phyloP scores from a whole-genome alignment of 1,284 basidiomycete species.

The Phlebopus sp. region DNA sequence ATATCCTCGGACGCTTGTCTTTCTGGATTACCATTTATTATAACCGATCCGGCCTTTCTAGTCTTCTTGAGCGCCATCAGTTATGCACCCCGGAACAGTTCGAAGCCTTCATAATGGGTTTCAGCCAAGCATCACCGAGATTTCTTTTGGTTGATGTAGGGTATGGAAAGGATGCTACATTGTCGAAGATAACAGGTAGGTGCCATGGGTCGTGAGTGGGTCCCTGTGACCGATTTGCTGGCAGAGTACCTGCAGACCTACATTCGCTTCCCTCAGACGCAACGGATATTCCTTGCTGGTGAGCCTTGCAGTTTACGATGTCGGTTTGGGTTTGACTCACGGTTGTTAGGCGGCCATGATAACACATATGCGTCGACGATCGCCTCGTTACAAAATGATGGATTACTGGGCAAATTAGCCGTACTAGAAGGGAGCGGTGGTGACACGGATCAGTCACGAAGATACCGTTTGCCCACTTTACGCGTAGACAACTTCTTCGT shows the following conservation, averaged over 20 bases:
- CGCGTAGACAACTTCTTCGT: constrained; percentile 66
- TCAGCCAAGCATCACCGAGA: constrained; percentile 67
- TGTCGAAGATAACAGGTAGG: constrained; percentile 73
- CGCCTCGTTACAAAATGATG: constrained; percentile 53
- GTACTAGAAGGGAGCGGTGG: constrained; percentile 51
- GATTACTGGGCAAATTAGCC: constrained; percentile 64
- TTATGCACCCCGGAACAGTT: constrained; percentile 63
- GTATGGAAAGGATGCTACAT: constrained; percentile 57
- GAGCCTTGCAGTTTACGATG: constrained; percentile 17
- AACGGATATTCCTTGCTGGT: constrained; percentile 72
- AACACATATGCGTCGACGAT: constrained; percentile 48
- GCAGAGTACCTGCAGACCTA: constrained; percentile 77
- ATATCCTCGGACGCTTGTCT: constrained; percentile 55
- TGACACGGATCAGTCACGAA: constrained; percentile 44
- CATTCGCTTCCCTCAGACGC: constrained; percentile 68
- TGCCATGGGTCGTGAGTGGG: not conserved
- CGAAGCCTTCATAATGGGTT: constrained; percentile 64
- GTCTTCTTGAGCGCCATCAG: constrained; percentile 47
- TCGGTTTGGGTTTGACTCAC: not conserved
- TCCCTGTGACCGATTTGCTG: constrained; percentile 5
- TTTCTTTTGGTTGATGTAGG: constrained; percentile 74
- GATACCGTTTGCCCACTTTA: constrained; percentile 52
- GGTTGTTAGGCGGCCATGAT: constrained; percentile 39
- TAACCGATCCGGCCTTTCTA: constrained; percentile 55
- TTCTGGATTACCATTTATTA: constrained; percentile 73